phyloP scores from a whole-genome alignment of 1,284 basidiomycete genomes.

The Moesziomyces globuligerus region DNA sequence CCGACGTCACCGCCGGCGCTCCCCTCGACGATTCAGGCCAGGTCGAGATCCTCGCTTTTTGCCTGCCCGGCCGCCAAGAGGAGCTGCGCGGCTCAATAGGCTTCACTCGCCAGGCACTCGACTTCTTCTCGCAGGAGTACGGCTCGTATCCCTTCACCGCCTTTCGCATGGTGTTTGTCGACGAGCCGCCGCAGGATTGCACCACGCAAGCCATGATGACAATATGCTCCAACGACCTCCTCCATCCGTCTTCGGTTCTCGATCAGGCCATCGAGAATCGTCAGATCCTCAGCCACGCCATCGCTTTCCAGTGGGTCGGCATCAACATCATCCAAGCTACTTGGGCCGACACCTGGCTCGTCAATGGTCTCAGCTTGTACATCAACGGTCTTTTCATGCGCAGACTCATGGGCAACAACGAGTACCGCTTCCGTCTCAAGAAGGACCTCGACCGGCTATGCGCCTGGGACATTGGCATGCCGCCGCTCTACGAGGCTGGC shows the following conservation, averaged over 20 bases:
- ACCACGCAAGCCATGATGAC: conserved; percentile 87
- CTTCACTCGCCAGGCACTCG: conserved; percentile 87
- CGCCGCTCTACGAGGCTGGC: conserved; percentile 91
- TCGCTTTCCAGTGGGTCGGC: conserved; percentile 96
- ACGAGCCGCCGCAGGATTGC: conserved; percentile 75
- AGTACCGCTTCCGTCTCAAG: conserved; percentile 93
- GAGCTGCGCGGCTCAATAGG: conserved; percentile 76
- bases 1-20: conserved; percentile 15
- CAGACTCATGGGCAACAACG: conserved; percentile 92
- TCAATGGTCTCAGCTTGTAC: conserved; percentile 90
- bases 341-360: conserved; percentile 96
- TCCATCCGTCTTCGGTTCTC: conserved; percentile 88
- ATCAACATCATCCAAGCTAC: conserved; percentile 94
- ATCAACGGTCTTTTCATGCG: conserved; percentile 88
- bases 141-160: conserved; percentile 94
- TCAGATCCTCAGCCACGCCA: conserved; percentile 79
- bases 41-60: conserved; percentile 90
- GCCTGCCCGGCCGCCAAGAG: conserved; percentile 83
- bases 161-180: conserved; percentile 95
- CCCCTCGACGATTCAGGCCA: conserved; percentile 69
- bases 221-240: conserved; percentile 81
- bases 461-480: conserved; percentile 85
- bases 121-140: conserved; percentile 88
- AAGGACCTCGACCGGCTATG: conserved; percentile 96
- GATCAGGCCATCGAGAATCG: conserved; percentile 93